Percentiles rank a stretch among this genome's conserved stretches.
These are phyloP conservation scores for Cyclanthera cordifolia DNA, from an alignment of 306 rosid species.

Conservation along the genomic window DNA sequence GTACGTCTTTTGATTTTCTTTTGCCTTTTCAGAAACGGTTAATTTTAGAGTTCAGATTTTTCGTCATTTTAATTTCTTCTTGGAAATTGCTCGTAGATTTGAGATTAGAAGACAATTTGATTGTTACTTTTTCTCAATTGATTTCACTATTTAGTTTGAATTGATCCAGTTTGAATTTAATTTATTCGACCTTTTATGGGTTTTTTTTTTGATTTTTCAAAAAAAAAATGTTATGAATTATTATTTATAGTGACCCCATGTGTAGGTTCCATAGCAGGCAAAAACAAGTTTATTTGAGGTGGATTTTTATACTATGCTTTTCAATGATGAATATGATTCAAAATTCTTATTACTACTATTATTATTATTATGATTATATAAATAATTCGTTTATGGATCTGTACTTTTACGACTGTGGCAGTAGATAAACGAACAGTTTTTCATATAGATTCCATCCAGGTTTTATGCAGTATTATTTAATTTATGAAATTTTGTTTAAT, in stretches of 20 bases:
- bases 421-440: conserved; percentile 13
- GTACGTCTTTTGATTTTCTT: no score
- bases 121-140: not conserved
- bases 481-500: not conserved
- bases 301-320: not conserved
- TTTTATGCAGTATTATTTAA: no score
- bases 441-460: not conserved
- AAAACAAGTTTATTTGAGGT: not conserved
- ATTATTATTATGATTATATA: not conserved
- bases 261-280: conserved; percentile 15
- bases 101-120: no score
- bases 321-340: not conserved
- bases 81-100: no score
- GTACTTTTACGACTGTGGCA: conserved; percentile 15
- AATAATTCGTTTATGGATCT: not conserved
- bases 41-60: no score
- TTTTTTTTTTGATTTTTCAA: no score
- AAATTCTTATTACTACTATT: no score
- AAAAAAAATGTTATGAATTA: no score
- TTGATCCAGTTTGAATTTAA: no score
- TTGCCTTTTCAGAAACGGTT: no score
- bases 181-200: not conserved
- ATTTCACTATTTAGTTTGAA: no score
- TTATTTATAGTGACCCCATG: conserved; percentile 8
- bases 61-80: no score